Percentiles rank a stretch among this genome's conserved stretches.
These are phyloP conservation scores for Euphorbia celastroides DNA, from an alignment of 441 rosid species.

Conservation along the genomic window DNA sequence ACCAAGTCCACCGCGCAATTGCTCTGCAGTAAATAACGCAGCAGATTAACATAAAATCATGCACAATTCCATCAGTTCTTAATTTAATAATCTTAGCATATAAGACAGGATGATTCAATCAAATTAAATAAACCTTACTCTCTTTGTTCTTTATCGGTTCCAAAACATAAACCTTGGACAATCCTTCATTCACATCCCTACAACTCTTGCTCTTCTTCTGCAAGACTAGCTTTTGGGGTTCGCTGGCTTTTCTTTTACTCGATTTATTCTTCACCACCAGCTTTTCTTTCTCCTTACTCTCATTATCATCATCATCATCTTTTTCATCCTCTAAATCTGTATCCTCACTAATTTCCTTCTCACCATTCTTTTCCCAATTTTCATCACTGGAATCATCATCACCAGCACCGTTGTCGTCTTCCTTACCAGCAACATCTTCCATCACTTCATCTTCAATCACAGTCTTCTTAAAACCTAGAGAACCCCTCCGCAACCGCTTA, in stretches of 20 bases:
- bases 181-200: constrained; percentile 26
- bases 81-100: neutral
- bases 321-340: constrained; percentile 48
- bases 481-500: constrained; percentile 66
- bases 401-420: constrained; percentile 28
- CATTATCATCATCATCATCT: constrained; percentile 42
- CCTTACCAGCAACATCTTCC: constrained; percentile 20
- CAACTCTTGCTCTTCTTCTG: constrained; percentile 49
- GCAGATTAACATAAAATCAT: neutral
- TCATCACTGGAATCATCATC: constrained; percentile 83
- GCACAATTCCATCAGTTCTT: constrained; percentile 12
- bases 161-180: constrained; percentile 30
- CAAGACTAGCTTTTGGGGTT: constrained; percentile 30
- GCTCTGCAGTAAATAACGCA: constrained; percentile 35
- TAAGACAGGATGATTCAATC: neutral
- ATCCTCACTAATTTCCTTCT: constrained; percentile 41
- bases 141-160: constrained; percentile 41
- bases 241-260: constrained; percentile 47
- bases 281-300: constrained; percentile 27
- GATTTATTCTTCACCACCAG: constrained; percentile 24
- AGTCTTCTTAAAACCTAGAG: constrained; percentile 38
- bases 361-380: constrained; percentile 60
- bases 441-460: constrained; percentile 42
- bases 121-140: constrained; percentile 27
- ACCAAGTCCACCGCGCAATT: constrained; percentile 33